Evolutionary conservation across 192 early-diverging fungal genomes (phyloP).

Genomic region (Coemansia sp.): DNA sequence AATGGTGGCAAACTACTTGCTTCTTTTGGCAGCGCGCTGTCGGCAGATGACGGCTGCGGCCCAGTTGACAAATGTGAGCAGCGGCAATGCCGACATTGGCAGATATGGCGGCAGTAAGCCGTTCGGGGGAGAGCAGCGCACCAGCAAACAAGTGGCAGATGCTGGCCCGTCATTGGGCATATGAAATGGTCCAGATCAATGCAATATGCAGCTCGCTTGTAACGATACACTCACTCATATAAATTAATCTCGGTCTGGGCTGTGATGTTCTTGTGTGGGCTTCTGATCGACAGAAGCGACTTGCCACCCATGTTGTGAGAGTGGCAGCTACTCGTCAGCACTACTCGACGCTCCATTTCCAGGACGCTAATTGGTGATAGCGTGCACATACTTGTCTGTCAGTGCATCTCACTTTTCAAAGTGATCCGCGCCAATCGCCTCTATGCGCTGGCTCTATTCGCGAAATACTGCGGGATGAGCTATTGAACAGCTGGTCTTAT

Average conservation of each 20-base stretch:
- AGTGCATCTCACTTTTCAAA: background rate
- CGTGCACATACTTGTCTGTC: background rate
- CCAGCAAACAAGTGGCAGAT: background rate
- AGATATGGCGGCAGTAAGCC: background rate
- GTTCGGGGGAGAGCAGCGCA: background rate
- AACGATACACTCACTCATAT: background rate
- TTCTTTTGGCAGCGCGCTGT: background rate
- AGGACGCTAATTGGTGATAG: background rate
- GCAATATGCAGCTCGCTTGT: background rate
- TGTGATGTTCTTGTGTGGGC: conserved; percentile 4
- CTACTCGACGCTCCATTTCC: background rate
- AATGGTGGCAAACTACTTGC: background rate
- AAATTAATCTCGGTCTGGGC: background rate
- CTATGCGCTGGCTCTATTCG: background rate
- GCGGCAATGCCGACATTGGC: background rate
- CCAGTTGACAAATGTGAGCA: background rate
- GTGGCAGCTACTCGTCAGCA: background rate
- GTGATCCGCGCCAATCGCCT: background rate
- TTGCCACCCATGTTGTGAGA: background rate
- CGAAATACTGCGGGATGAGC: background rate
- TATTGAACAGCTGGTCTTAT: background rate
- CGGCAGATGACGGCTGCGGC: background rate
- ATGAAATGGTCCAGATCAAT: background rate
- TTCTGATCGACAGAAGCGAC: background rate
- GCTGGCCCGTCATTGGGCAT: background rate